Percentiles rank a stretch among this genome's conserved stretches.
These are phyloP conservation scores for Kuraishia hungarica DNA, from an alignment of 805 yeast genomes.

Conservation along the genomic window DNA sequence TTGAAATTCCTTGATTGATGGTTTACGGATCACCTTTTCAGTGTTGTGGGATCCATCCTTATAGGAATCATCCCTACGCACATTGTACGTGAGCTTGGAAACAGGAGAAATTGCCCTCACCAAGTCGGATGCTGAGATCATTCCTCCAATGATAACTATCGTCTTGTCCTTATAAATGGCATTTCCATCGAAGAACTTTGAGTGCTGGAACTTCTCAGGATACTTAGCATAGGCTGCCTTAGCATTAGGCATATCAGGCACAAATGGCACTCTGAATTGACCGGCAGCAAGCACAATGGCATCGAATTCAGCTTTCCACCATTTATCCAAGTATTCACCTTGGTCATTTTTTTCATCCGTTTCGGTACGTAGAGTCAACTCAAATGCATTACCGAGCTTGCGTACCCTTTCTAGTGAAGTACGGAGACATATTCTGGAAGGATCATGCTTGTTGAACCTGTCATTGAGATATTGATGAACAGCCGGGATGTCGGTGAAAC, in stretches of 20 bases:
- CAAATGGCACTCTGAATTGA: conserved; percentile 29
- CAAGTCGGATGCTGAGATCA: conserved; percentile 23
- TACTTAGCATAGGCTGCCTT: conserved; percentile 19
- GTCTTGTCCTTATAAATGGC: conserved; percentile 13
- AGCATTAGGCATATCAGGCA: conserved; percentile 42
- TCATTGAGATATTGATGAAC: conserved; percentile 23
- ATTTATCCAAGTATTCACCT: conserved; percentile 17
- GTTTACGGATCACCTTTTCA: conserved; percentile 15
- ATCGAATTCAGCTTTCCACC: conserved; percentile 34
- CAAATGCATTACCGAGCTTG: conserved; percentile 17
- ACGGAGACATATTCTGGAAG: conserved; percentile 16
- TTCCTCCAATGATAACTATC: conserved; percentile 19
- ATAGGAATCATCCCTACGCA: neutral
- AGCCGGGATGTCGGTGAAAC: conserved; percentile 15
- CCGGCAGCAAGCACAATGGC: conserved; percentile 33
- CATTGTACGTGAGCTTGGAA: neutral
- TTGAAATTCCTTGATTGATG: conserved; percentile 16
- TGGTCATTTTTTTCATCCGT: conserved; percentile 9
- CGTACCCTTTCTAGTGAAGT: conserved; percentile 32
- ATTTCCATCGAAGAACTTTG: conserved; percentile 33
- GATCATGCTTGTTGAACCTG: conserved; percentile 19
- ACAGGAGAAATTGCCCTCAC: neutral
- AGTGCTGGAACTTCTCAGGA: conserved; percentile 46
- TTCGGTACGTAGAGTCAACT: conserved; percentile 22
- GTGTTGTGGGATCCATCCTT: neutral